Percentiles rank a stretch among this genome's conserved stretches.
phyloP scores from a whole-genome alignment of 164 flowering plant genomes.

The Annona cherimola region DNA sequence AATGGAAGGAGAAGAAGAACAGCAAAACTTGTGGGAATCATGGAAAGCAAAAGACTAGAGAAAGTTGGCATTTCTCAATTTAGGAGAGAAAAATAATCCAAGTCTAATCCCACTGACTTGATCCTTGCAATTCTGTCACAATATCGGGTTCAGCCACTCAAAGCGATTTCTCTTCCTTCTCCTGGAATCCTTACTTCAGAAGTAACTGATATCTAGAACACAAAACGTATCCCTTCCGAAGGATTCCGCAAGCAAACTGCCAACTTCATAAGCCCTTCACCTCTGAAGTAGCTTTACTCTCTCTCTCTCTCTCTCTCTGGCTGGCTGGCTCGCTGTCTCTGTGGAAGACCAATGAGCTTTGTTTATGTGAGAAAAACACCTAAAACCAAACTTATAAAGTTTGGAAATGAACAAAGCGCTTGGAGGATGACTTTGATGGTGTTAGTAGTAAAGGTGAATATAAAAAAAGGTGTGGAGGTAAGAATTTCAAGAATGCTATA shows the following conservation, averaged over 20 bases:
- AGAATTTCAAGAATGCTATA: conserved; percentile 23
- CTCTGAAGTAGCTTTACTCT: background rate
- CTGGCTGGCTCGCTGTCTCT: conserved; percentile 5
- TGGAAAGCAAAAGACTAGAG: conserved; percentile 15
- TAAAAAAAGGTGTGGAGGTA: conserved; percentile 4
- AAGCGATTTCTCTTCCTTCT: background rate
- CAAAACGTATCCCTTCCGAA: background rate
- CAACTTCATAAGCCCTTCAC: background rate
- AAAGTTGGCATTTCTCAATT: conserved; percentile 10
- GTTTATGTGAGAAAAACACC: background rate
- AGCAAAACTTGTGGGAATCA: conserved; percentile 16
- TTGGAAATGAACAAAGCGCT: background rate
- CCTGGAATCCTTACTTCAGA: background rate
- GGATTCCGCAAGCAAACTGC: background rate
- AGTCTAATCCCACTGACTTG: background rate
- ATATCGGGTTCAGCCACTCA: background rate
- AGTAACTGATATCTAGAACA: background rate
- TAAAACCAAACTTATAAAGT: background rate
- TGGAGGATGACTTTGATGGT: conserved; percentile 20
- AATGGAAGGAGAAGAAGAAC: conserved; percentile 24
- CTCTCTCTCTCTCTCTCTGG: background rate
- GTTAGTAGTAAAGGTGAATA: conserved; percentile 8
- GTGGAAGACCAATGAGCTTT: conserved; percentile 4
- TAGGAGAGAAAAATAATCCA: conserved; percentile 8
- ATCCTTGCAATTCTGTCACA: background rate